These are phyloP conservation scores for Zangia roseola DNA, from an alignment of 768 basidiomycete species.

Conservation along the genomic window DNA sequence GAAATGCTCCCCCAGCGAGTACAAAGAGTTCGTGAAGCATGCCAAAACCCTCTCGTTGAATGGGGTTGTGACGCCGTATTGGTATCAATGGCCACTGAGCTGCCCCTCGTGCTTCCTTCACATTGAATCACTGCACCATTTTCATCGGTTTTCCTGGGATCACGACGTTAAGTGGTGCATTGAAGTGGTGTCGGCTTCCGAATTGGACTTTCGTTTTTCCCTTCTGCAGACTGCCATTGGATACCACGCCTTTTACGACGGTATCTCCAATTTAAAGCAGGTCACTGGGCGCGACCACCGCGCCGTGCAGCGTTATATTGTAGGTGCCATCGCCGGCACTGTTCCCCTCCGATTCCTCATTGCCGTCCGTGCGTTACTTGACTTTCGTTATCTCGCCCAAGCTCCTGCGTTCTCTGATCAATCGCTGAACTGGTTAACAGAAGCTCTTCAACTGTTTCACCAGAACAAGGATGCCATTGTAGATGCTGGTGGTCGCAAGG, in stretches of 20 bases:
- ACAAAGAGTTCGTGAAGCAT: constrained; percentile 2
- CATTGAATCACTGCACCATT: no score
- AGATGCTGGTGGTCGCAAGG: no score
- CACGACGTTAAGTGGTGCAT: not conserved
- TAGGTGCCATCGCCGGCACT: constrained; percentile 17
- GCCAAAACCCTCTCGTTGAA: not conserved
- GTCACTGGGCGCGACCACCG: constrained; percentile 5
- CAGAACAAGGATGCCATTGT: constrained; percentile 35
- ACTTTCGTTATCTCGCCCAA: constrained; percentile 36
- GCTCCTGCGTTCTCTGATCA: constrained; percentile 31
- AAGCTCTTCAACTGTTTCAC: constrained; percentile 36
- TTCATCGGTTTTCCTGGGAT: not conserved
- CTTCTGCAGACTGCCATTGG: constrained; percentile 36
- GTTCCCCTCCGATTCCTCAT: not conserved
- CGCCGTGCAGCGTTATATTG: constrained; percentile 13
- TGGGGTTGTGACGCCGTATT: constrained; percentile 8
- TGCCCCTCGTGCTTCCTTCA: constrained; percentile 36
- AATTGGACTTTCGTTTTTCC: constrained; percentile 38
- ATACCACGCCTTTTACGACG: no score
- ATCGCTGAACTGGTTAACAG: constrained; percentile 28
- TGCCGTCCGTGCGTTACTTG: no score
- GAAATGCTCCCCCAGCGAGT: constrained; percentile 1
- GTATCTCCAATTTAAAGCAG: no score
- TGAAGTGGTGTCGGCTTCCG: constrained; percentile 6
- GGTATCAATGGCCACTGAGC: constrained; percentile 35